These are phyloP conservation scores for Aschersonia sp. DNA, from an alignment of 2,329 filamentous ascomycete genomes.

Conservation along the genomic window DNA sequence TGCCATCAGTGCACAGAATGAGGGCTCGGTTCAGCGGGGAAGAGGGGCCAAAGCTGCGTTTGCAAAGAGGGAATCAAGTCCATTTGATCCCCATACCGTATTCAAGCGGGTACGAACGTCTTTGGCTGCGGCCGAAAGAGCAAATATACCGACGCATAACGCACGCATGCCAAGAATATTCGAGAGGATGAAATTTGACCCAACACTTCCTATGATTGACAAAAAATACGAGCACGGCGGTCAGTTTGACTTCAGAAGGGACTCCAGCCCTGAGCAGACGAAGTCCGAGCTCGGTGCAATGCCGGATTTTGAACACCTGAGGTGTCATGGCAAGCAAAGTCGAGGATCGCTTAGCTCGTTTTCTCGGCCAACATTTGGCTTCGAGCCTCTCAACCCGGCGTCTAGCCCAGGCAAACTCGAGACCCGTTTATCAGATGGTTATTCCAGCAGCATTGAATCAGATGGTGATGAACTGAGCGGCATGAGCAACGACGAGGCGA, in stretches of 20 bases:
- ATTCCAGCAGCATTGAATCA: conserved; percentile 36
- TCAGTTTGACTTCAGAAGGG: conserved; percentile 30
- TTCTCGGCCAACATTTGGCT: conserved; percentile 12
- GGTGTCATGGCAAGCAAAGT: conserved; percentile 28
- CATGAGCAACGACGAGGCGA: conserved; percentile 32
- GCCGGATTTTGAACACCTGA: conserved; percentile 32
- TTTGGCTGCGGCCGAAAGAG: conserved; percentile 12
- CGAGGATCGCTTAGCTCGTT: conserved; percentile 13
- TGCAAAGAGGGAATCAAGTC: conserved; percentile 38
- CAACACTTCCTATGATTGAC: conserved; percentile 35
- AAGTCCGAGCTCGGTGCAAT: conserved; percentile 19
- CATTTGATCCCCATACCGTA: conserved; percentile 42
- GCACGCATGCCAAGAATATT: conserved; percentile 32
- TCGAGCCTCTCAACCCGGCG: conserved; percentile 11
- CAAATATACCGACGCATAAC: conserved; percentile 8
- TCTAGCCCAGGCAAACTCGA: conserved; percentile 24
- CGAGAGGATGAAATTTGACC: conserved; percentile 39
- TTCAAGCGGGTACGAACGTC: conserved; percentile 42
- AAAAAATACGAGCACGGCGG: conserved; percentile 45
- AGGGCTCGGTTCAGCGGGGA: conserved; percentile 20
- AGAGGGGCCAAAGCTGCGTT: conserved; percentile 15
- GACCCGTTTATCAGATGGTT: conserved; percentile 24
- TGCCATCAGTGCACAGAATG: conserved; percentile 37
- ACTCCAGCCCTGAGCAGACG: conserved; percentile 14
- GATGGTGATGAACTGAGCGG: conserved; percentile 41